These are phyloP conservation scores for Microcyclospora pomicola DNA, from an alignment of 2,329 filamentous ascomycete species.

Conservation along the genomic window DNA sequence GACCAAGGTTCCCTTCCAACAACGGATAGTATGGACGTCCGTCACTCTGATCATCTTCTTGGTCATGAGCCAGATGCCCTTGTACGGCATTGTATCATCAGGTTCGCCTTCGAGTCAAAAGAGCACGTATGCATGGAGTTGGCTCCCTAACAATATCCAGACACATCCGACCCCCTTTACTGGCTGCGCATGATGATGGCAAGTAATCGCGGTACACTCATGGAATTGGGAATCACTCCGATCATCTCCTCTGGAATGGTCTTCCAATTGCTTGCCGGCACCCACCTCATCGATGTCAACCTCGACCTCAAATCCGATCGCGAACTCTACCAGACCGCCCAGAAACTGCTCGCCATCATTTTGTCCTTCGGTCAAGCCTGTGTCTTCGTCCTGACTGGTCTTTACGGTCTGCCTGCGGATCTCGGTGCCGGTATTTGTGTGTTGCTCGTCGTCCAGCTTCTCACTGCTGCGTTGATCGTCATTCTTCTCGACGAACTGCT, in stretches of 20 bases:
- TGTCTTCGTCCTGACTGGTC: slow-evolving; percentile 94
- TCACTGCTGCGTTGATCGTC: slow-evolving; percentile 94
- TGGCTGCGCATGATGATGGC: slow-evolving; percentile 99
- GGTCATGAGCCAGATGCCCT: slow-evolving; percentile 99
- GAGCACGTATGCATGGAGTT: not conserved
- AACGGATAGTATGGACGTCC: slow-evolving; percentile 45
- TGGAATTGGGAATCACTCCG: slow-evolving; percentile 54
- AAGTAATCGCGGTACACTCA: slow-evolving; percentile 55
- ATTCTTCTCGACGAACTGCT: slow-evolving; percentile 98
- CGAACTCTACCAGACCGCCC: slow-evolving; percentile 98
- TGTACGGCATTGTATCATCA: slow-evolving; percentile 96
- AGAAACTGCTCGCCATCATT: slow-evolving; percentile 95
- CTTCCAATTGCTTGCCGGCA: slow-evolving; percentile 97
- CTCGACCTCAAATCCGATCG: slow-evolving; percentile 99
- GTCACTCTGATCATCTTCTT: slow-evolving; percentile 89
- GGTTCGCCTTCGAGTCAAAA: slow-evolving; percentile 10
- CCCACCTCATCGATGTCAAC: slow-evolving; percentile 99
- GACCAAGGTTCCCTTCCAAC: slow-evolving; percentile 98
- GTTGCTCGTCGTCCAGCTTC: slow-evolving; percentile 92
- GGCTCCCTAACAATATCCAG: slow-evolving; percentile 10
- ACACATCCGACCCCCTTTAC: slow-evolving; percentile 93
- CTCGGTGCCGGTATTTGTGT: slow-evolving; percentile 97
- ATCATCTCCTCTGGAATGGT: slow-evolving; percentile 99
- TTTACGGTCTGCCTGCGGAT: slow-evolving; percentile 92
- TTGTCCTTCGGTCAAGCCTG: slow-evolving; percentile 94